Evolutionary conservation across 371 early-diverging fungal species (phyloP).

Genomic region (Sporodiniella umbellata): DNA sequence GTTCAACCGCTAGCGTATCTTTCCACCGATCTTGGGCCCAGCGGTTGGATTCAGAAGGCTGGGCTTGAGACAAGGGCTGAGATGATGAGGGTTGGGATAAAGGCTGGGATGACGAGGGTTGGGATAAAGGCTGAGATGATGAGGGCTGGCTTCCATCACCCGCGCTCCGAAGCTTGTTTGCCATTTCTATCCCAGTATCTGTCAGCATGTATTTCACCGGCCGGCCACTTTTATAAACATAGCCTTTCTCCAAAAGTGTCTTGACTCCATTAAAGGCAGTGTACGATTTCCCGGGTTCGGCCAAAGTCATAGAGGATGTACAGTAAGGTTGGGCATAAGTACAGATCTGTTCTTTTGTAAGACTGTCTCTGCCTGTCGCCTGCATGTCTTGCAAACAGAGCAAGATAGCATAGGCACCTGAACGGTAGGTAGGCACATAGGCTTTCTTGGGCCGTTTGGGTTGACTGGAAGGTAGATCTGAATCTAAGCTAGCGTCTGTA

Average conservation of each 20-base stretch:
- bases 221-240: constrained; percentile 62
- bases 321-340: constrained; percentile 60
- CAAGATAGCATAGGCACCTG: constrained; percentile 87
- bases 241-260: constrained; percentile 62
- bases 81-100: no score
- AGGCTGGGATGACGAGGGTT: no score
- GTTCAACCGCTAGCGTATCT: no score
- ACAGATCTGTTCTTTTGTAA: constrained; percentile 58
- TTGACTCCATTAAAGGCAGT: constrained; percentile 82
- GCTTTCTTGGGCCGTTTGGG: constrained; percentile 23
- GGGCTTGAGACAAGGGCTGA: no score
- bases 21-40: no score
- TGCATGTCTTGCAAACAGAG: constrained; percentile 59
- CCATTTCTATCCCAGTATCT: constrained; percentile 68
- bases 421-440: constrained; percentile 82
- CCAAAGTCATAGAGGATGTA: constrained; percentile 63
- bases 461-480: constrained; percentile 6
- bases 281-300: constrained; percentile 53
- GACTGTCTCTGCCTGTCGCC: constrained; percentile 16
- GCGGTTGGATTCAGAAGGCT: no score
- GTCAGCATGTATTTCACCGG: constrained; percentile 71
- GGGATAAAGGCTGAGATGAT: no score
- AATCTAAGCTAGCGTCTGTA: constrained; percentile 7
- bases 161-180: constrained; percentile 38
- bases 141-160: no score